A percentile compares a stretch with the other conserved stretches of the same genome.
Conservation (phyloP, 352 stramenopile genomes). For the Phytophthora foliorum region DNA sequence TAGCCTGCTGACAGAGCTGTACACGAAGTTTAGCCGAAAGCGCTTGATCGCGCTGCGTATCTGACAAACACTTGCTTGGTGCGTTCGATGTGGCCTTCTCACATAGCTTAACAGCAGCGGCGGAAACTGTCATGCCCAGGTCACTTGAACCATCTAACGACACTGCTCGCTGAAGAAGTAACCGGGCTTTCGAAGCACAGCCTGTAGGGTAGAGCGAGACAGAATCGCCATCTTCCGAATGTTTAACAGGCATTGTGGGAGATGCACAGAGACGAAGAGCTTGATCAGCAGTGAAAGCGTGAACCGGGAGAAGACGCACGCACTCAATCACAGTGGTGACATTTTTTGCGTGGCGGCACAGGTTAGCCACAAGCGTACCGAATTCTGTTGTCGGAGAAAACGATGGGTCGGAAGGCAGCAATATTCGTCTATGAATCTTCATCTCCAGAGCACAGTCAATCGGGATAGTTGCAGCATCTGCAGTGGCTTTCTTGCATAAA, state of each 20-base stretch:
- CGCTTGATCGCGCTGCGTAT: conserved; percentile 33
- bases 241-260: conserved; percentile 14
- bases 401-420: conserved; percentile 21
- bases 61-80: conserved; percentile 45
- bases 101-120: conserved; percentile 40
- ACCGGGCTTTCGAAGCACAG: conserved; percentile 30
- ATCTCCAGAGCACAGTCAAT: conserved; percentile 47
- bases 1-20: conserved; percentile 37
- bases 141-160: conserved; percentile 7
- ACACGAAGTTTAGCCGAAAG: conserved; percentile 35
- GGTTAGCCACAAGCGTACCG: conserved; percentile 30
- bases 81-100: conserved; percentile 40
- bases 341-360: conserved; percentile 42
- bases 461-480: conserved; percentile 22
- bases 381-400: conserved; percentile 3
- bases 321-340: conserved; percentile 35
- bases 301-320: conserved; percentile 32
- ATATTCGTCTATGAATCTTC: conserved; percentile 9
- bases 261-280: conserved; percentile 41
- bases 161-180: conserved; percentile 26
- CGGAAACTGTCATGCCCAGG: conserved; percentile 24
- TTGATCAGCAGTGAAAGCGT: conserved; percentile 32
- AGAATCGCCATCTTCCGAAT: background rate
- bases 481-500: conserved; percentile 44
- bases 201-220: conserved; percentile 25